Conservation (phyloP, 1,284 basidiomycete genomes). For the Apiotrichum akiyoshidainum region DNA sequence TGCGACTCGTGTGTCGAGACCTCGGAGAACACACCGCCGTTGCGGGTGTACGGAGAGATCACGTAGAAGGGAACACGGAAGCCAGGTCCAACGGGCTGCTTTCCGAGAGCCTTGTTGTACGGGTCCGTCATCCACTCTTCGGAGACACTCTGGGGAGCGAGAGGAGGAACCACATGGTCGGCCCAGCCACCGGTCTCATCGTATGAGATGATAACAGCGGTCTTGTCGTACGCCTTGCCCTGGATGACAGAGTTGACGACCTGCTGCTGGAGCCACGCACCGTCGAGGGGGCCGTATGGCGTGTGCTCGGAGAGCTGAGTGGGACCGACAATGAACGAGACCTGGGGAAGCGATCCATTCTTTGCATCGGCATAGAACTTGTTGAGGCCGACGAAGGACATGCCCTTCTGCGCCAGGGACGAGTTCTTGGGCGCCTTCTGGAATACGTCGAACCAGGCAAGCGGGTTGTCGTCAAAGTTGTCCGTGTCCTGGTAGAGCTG, state of each 20-base stretch:
- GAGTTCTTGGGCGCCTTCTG: neutral
- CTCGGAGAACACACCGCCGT: neutral
- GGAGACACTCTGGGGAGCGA: neutral
- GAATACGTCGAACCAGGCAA: neutral
- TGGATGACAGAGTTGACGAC: neutral
- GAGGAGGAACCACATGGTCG: neutral
- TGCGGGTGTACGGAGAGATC: neutral
- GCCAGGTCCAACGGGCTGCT: neutral
- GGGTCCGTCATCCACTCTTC: constrained; percentile 1
- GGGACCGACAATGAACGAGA: neutral
- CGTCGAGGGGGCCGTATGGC: neutral
- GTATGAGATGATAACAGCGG: neutral
- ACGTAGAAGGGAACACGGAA: neutral
- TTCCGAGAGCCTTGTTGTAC: neutral
- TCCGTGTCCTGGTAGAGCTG: constrained; percentile 1
- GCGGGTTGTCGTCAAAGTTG: constrained; percentile 2
- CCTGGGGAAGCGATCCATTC: neutral
- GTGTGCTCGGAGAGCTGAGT: neutral
- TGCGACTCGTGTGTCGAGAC: neutral
- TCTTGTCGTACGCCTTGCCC: neutral
- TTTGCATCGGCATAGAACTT: neutral
- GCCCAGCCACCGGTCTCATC: constrained; percentile 1
- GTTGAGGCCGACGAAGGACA: neutral
- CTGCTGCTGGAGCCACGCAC: neutral
- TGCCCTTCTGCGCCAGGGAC: neutral